Conservation (phyloP, 2,329 filamentous ascomycete species). For the Aspergillus cejpii region DNA sequence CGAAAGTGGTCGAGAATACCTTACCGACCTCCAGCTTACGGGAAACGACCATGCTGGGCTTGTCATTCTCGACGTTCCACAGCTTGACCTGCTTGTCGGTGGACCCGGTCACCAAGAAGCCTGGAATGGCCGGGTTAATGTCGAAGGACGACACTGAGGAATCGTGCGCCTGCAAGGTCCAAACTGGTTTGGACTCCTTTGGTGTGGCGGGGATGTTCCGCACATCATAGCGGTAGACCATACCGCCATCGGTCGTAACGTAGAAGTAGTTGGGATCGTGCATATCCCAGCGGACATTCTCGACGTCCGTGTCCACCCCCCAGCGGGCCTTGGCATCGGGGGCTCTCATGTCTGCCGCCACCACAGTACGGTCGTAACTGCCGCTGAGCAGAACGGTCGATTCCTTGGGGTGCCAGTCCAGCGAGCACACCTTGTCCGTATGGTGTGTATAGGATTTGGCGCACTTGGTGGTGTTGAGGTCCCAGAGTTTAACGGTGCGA, state of each 20-base stretch:
- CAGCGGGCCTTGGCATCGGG: conserved; percentile 78
- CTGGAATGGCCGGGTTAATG: conserved; percentile 81
- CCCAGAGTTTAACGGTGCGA: conserved; percentile 97
- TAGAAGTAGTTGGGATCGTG: conserved; percentile 93
- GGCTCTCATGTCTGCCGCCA: conserved; percentile 93
- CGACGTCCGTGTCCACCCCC: conserved; percentile 93
- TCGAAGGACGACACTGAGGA: conserved; percentile 87
- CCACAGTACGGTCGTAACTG: conserved; percentile 88
- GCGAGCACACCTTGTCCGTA: conserved; percentile 93
- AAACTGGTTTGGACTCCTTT: conserved; percentile 72
- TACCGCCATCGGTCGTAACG: conserved; percentile 84
- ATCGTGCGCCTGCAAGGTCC: conserved; percentile 94
- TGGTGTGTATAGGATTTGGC: conserved; percentile 95
- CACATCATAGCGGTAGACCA: conserved; percentile 86
- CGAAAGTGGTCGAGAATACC: conserved; percentile 86
- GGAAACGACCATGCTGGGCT: conserved; percentile 83
- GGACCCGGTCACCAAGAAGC: conserved; percentile 87
- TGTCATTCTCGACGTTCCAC: conserved; percentile 78
- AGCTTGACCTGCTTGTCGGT: conserved; percentile 94
- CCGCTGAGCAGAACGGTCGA: conserved; percentile 85
- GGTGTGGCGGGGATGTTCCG: conserved; percentile 68
- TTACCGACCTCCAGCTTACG: conserved; percentile 90
- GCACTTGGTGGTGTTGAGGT: conserved; percentile 82
- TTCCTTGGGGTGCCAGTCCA: conserved; percentile 86
- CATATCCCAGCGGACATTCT: conserved; percentile 86